Percentiles rank a stretch among this genome's conserved stretches.
These are phyloP conservation scores for Leccinum olivaceopallidum DNA, from an alignment of 768 basidiomycete genomes.

Conservation along the genomic window DNA sequence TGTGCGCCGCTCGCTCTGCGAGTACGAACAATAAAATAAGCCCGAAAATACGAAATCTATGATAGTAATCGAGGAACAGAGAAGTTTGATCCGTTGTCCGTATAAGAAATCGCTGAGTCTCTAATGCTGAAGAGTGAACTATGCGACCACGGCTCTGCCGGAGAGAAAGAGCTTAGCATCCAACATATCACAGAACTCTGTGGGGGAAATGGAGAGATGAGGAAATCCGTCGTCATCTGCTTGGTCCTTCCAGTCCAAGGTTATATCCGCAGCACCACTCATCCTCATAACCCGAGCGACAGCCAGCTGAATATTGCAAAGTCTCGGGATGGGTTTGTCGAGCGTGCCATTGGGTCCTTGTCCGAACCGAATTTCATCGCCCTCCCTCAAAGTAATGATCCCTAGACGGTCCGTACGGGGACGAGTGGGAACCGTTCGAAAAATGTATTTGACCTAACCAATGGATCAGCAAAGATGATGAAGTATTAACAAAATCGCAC, in stretches of 20 bases:
- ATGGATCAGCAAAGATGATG: not conserved
- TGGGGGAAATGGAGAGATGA: no score
- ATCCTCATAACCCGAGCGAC: slow-evolving; percentile 7
- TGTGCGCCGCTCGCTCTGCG: no score
- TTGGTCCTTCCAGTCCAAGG: slow-evolving; percentile 1
- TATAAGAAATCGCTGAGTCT: no score
- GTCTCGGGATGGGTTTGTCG: not conserved
- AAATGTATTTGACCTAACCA: not conserved
- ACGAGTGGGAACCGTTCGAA: not conserved
- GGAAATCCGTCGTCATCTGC: not conserved
- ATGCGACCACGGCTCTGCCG: no score
- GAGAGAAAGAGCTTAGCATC: no score
- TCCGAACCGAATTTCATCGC: slow-evolving; percentile 7
- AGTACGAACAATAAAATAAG: no score
- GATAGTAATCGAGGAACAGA: no score
- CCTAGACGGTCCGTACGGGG: not conserved
- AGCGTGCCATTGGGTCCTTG: slow-evolving; percentile 4
- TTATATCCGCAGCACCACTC: slow-evolving; percentile 12
- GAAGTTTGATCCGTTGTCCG: no score
- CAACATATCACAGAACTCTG: no score
- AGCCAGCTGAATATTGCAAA: slow-evolving; percentile 9
- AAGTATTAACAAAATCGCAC: not conserved
- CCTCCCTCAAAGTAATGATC: slow-evolving; percentile 1
- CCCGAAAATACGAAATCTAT: no score
- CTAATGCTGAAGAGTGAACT: no score